phyloP scores from a whole-genome alignment of 345 rosid species.

The Lepidium didymum region DNA sequence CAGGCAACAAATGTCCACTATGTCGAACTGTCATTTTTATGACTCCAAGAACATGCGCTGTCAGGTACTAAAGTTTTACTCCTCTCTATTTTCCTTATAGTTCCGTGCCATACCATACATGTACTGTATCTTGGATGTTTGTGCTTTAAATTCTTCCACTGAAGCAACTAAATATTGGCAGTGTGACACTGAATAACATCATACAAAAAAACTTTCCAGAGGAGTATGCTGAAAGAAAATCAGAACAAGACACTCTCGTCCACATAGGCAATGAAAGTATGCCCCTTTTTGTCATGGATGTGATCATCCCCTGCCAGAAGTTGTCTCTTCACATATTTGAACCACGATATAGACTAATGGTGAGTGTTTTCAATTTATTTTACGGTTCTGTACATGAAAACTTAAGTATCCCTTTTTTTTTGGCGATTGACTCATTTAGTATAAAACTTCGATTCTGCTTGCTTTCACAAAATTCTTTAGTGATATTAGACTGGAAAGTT shows the following conservation, averaged over 20 bases:
- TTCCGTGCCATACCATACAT: constrained; percentile 1
- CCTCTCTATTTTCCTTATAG: background rate
- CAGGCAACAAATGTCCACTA: constrained; percentile 95
- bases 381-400: constrained; percentile 1
- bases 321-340: constrained; percentile 82
- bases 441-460: background rate
- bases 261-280: constrained; percentile 74
- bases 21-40: constrained; percentile 86
- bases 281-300: constrained; percentile 95
- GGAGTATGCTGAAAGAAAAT: constrained; percentile 85
- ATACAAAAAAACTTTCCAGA: constrained; percentile 82
- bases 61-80: constrained; percentile 42
- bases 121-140: background rate
- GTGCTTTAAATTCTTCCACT: constrained; percentile 1
- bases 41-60: constrained; percentile 74
- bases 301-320: constrained; percentile 85
- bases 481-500: background rate
- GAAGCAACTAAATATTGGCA: constrained; percentile 29
- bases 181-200: constrained; percentile 85
- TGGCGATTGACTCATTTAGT: background rate
- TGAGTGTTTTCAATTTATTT: constrained; percentile 31
- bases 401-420: background rate
- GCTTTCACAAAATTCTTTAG: background rate
- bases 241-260: constrained; percentile 67
- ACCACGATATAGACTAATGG: constrained; percentile 93